These are phyloP conservation scores for Gnetum montanum DNA, from an alignment of 75 land plant genomes.

Conservation along the genomic window DNA sequence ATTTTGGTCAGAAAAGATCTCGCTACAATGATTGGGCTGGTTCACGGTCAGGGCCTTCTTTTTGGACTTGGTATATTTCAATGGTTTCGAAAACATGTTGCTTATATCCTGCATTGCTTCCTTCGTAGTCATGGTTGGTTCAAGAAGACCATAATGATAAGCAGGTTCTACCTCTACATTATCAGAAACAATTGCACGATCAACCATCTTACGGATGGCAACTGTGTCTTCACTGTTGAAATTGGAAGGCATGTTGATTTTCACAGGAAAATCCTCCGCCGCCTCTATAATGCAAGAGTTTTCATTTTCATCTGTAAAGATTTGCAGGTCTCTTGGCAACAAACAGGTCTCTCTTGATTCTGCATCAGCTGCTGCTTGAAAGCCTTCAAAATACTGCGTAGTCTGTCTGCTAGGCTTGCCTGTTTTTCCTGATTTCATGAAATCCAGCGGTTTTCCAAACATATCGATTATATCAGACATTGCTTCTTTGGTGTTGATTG, in stretches of 20 bases:
- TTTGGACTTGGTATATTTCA: conserved; percentile 25
- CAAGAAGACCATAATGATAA: conserved; percentile 70
- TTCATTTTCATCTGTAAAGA: conserved; percentile 26
- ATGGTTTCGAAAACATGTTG: conserved; percentile 66
- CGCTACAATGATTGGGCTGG: conserved; percentile 8
- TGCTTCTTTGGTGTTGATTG: conserved; percentile 67
- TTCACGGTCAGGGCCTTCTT: background rate
- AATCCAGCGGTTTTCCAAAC: conserved; percentile 77
- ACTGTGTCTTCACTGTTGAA: conserved; percentile 41
- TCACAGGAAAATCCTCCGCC: background rate
- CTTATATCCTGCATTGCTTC: conserved; percentile 77
- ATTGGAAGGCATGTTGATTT: background rate
- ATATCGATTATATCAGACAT: conserved; percentile 70
- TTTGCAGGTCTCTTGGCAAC: conserved; percentile 3
- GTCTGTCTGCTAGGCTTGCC: background rate
- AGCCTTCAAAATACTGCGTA: background rate
- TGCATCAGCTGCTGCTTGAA: conserved; percentile 25
- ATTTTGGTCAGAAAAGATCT: conserved; percentile 41
- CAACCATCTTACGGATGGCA: conserved; percentile 42
- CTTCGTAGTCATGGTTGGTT: conserved; percentile 70
- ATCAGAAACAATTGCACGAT: conserved; percentile 33
- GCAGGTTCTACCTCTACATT: conserved; percentile 46
- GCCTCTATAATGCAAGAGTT: too few species aligned
- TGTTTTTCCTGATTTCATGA: conserved; percentile 7
- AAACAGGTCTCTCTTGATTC: conserved; percentile 1